phyloP scores from a whole-genome alignment of 169 alveolate species.

The Plasmodium inui region DNA sequence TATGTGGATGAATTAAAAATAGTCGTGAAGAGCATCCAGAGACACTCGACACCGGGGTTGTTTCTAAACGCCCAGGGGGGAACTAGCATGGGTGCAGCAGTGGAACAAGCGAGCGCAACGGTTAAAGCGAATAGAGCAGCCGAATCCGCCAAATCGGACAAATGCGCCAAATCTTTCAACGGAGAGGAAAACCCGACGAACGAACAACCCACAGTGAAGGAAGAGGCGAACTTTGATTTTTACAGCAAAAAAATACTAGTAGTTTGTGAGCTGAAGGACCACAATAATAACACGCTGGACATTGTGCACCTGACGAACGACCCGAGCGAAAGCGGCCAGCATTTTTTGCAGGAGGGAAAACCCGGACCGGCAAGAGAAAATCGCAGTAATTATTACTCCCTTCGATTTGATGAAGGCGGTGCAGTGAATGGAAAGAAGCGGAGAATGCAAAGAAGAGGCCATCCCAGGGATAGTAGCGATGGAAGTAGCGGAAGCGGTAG shows the following conservation, averaged over 20 bases:
- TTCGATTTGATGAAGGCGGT: not conserved
- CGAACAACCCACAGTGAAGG: not conserved
- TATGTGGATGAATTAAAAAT: constrained; percentile 39
- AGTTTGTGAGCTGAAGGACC: constrained; percentile 60
- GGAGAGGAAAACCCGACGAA: not conserved
- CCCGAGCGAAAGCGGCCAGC: not conserved
- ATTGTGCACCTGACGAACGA: constrained; percentile 39
- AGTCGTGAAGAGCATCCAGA: constrained; percentile 35
- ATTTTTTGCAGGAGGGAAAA: not conserved
- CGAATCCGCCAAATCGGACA: not conserved
- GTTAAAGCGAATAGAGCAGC: not conserved
- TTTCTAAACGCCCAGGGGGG: not conserved
- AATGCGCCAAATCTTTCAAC: not conserved
- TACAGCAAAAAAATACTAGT: constrained; percentile 9
- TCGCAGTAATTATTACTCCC: not conserved
- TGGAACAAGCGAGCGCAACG: not conserved
- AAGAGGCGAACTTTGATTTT: not conserved
- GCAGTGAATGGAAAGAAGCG: not conserved
- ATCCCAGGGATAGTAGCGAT: not conserved
- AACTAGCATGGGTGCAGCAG: not conserved
- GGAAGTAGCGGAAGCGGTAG: not conserved
- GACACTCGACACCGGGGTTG: not conserved
- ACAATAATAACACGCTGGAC: constrained; percentile 52
- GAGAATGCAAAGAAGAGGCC: not conserved
- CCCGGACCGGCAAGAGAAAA: not conserved